Evolutionary conservation across 2,329 filamentous ascomycete species (phyloP), one percentile per base, ranked within the genome.

Genomic region (Zasmidium angulare): DNA sequence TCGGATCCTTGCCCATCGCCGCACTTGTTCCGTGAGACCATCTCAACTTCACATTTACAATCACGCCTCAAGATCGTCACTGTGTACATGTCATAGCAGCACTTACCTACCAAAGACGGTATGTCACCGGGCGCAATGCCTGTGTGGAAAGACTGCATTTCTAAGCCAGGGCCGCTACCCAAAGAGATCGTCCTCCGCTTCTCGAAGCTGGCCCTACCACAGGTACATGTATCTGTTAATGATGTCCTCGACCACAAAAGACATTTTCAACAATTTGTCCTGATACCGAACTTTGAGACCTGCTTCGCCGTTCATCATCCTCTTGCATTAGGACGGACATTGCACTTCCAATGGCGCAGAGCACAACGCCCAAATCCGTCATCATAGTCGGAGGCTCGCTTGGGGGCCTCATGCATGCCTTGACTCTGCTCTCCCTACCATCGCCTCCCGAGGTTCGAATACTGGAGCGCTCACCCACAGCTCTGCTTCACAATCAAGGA

Each of bases 401-500:
- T 1, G 67, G 67, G 12, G 68, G 68, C 14, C 56, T 72, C 2
- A 70, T 69, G 65, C 66, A 71, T 48, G 67, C 68, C 20, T 53
- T 71, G 26, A 59, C 56, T 1, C 48, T 71, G 14, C 61, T 68
- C 9, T 68, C 68, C 3, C 61, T 69, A 19, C 64, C 64, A 10
- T 57, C 61, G 6, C 60, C 64, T 23, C 64, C 66, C 19, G 62
- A 57, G 31, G 60, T 73, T 47, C 66, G 64, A 2, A 72, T 73
- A 14, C 69, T 81, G 2, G 78, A 81, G 63, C 76, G 79, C 19
- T 77, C 77, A 36, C 71, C 76, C 0, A 74, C 72, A 0, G 56
- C 61, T 1, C 65, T 81, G n/a, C 68, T 81, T 4, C 78, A 80
- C 60, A 76, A 80, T 59, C 78, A 81, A 68, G 79, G 79, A 7